Evolutionary conservation across 371 early-diverging fungal genomes (phyloP).

Genomic region (Mortierella polycephala): DNA sequence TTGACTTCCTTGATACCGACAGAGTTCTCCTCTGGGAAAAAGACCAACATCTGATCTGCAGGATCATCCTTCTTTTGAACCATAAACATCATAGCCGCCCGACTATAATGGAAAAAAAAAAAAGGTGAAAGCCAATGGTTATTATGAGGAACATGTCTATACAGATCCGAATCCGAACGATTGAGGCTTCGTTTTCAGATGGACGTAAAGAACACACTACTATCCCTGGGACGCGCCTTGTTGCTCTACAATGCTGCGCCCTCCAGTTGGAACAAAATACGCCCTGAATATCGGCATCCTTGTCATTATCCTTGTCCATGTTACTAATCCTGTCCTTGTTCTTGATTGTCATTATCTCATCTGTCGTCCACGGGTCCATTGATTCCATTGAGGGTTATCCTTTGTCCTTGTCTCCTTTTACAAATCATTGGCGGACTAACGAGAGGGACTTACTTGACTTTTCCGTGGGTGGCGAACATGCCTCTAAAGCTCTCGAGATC

Average conservation of each 20-base stretch:
- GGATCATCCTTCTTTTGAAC: slow-evolving; percentile 87
- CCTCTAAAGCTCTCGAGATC: slow-evolving; percentile 84
- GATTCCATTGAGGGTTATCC: neutral
- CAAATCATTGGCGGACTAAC: neutral
- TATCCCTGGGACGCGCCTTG: no score
- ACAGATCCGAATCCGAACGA: no score
- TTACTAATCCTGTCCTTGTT: no score
- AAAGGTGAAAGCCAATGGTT: neutral
- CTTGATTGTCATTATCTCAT: no score
- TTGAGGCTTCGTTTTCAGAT: neutral
- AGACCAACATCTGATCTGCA: slow-evolving; percentile 88
- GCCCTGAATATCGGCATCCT: no score
- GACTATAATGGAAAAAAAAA: slow-evolving; percentile 59
- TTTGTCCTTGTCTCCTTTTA: neutral
- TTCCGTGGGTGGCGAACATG: slow-evolving; percentile 75
- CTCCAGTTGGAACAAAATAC: no score
- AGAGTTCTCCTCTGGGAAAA: slow-evolving; percentile 91
- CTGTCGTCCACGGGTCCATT: no score
- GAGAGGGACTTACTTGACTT: slow-evolving; percentile 76
- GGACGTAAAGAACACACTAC: neutral
- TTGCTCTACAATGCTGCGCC: no score
- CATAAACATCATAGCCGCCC: slow-evolving; percentile 84
- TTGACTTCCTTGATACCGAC: slow-evolving; percentile 94
- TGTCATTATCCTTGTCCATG: no score
- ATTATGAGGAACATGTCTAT: no score